Conservation (phyloP, 2,329 filamentous ascomycete species). For the Hymenoscyphus albidus region DNA sequence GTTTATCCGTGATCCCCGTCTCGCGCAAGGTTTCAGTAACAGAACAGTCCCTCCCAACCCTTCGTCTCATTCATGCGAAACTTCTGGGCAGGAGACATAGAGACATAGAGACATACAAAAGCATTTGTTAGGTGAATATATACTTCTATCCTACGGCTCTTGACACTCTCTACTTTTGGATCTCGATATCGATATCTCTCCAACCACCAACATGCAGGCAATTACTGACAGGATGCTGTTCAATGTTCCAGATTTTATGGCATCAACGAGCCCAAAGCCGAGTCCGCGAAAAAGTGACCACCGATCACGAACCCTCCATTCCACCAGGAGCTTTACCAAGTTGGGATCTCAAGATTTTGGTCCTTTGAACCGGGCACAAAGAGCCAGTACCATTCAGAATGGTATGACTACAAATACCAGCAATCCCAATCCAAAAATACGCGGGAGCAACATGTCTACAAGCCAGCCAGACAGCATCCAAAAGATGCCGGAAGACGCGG, state of each 20-base stretch:
- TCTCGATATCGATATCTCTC: neutral
- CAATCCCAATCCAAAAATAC: slow-evolving; percentile 19
- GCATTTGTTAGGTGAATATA: slow-evolving; percentile 10
- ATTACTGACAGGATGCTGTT: slow-evolving; percentile 33
- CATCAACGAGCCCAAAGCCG: slow-evolving; percentile 23
- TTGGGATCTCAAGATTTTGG: slow-evolving; percentile 31
- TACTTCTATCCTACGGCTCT: neutral
- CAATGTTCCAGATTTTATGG: slow-evolving; percentile 34
- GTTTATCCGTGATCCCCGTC: slow-evolving; percentile 26
- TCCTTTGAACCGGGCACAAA: slow-evolving; percentile 22
- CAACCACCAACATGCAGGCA: slow-evolving; percentile 18
- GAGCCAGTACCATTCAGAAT: slow-evolving; percentile 35
- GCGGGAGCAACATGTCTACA: slow-evolving; percentile 22
- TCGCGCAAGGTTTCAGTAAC: slow-evolving; percentile 31
- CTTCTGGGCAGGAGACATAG: slow-evolving; percentile 19
- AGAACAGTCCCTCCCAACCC: slow-evolving; percentile 11
- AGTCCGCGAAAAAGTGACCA: slow-evolving; percentile 24
- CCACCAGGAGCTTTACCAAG: slow-evolving; percentile 40
- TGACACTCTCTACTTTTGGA: slow-evolving; percentile 3
- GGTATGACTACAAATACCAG: slow-evolving; percentile 20
- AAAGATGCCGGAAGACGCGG: slow-evolving; percentile 37
- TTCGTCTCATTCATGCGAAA: slow-evolving; percentile 33
- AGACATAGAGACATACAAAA: slow-evolving; percentile 12
- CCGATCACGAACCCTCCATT: slow-evolving; percentile 34
- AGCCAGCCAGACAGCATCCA: slow-evolving; percentile 37